These are phyloP conservation scores for Diaporthe aspalathi DNA, from an alignment of 2,329 filamentous ascomycete genomes.

Conservation along the genomic window DNA sequence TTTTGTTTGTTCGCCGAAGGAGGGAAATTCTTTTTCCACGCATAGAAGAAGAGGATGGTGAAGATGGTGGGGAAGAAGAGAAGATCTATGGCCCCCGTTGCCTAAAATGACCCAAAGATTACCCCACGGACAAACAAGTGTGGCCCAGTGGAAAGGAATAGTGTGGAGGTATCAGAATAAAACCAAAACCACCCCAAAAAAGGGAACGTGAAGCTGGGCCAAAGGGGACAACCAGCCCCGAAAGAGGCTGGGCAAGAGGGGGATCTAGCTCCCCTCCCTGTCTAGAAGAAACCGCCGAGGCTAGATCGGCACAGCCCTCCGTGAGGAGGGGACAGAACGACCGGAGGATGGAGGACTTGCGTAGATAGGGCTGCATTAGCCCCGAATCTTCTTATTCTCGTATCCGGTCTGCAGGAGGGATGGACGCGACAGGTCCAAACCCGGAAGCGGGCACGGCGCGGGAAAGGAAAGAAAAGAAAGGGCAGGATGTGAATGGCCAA, in stretches of 20 bases:
- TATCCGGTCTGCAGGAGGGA: constrained; percentile 2
- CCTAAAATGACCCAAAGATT: constrained; percentile 5
- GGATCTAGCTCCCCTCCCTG: constrained; percentile 13
- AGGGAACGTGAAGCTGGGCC: background rate
- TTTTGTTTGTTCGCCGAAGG: background rate
- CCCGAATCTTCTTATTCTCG: constrained; percentile 1
- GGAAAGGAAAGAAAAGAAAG: background rate
- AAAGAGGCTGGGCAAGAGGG: background rate
- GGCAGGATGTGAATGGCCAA: background rate
- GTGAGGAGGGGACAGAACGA: background rate
- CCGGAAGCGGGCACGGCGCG: background rate
- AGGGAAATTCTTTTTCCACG: constrained; percentile 18
- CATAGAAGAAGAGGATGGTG: constrained; percentile 1
- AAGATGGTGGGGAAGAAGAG: background rate
- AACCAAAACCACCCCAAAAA: no score
- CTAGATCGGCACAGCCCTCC: background rate
- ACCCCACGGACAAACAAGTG: background rate
- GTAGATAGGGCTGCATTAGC: constrained; percentile 32
- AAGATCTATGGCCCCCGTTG: constrained; percentile 1
- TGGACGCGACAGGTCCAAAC: background rate
- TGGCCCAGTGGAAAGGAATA: background rate
- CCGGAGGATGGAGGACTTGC: background rate
- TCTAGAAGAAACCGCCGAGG: background rate
- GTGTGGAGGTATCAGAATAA: background rate
- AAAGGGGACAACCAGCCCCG: no score